These are phyloP conservation scores for Mycosphaerelloides madeirae DNA, from an alignment of 2,329 filamentous ascomycete species.

Conservation along the genomic window DNA sequence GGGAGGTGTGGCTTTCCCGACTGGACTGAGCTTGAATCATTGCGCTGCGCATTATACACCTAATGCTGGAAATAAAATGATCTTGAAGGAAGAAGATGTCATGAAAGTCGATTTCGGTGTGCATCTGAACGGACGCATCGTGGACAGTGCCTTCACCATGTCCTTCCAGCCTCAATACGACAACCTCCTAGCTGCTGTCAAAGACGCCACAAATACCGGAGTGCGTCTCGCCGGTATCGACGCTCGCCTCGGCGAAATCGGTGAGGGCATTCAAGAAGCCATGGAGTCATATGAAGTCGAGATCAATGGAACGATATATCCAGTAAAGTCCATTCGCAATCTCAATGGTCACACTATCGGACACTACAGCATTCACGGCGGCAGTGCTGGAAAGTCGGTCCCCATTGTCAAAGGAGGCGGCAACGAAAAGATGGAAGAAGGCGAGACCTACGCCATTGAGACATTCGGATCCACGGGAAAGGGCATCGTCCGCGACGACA, in stretches of 20 bases:
- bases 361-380: conserved; percentile 54
- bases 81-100: conserved; percentile 69
- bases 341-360: conserved; percentile 54
- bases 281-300: conserved; percentile 61
- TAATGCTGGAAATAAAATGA: conserved; percentile 60
- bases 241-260: conserved; percentile 51
- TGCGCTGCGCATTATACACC: conserved; percentile 54
- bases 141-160: conserved; percentile 77
- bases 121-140: conserved; percentile 73
- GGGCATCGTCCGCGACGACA: conserved; percentile 46
- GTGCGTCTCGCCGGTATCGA: conserved; percentile 53
- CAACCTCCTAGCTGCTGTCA: conserved; percentile 67
- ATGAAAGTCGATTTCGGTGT: conserved; percentile 81
- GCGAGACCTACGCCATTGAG: conserved; percentile 56
- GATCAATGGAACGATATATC: conserved; percentile 49
- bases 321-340: conserved; percentile 53
- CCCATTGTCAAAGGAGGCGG: conserved; percentile 51
- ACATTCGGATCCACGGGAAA: conserved; percentile 55
- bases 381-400: conserved; percentile 49
- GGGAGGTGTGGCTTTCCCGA: conserved; percentile 54
- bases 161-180: conserved; percentile 72
- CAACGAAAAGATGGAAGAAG: conserved; percentile 54
- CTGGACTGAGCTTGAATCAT: conserved; percentile 52
- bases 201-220: conserved; percentile 65
- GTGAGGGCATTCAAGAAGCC: conserved; percentile 55